Evolutionary conservation across 371 early-diverging fungal species (phyloP), one percentile per base, ranked within the genome.

Genomic region (Furculomyces boomerangus): DNA sequence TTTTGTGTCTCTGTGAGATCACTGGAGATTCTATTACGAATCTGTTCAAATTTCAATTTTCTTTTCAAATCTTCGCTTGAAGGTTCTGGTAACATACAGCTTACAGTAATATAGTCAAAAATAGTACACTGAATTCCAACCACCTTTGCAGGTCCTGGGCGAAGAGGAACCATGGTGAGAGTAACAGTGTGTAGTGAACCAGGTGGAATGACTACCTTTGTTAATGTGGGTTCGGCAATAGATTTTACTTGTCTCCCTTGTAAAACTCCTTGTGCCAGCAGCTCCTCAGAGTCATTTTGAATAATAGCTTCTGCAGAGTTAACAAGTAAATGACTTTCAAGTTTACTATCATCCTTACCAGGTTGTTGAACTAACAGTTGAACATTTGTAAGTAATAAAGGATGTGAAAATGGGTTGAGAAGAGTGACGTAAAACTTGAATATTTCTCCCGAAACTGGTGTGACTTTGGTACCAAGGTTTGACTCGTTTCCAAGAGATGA

Each of bases 381-480:
- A 16, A 67, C 27, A 20, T 57, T 60, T 0, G 54, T 57, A n/a
- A 67, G 57, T 26, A 35, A 54, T 46, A 67, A 57, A 28, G 59
- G 53, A 39, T 66, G 60, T 18, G 62, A 59, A 48, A 67, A 59
- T 18, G 67, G 67, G 46, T 67, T 67, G 26, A 18, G 35, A 29
- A 67, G 58, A 2, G 67, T 62, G 3, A 55, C 67, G 1, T 61
- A 55, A 55, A 62, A 60, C 35, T 62, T 45, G 1, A 60, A 31
- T 13, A 51, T 35, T 50, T 67, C 66, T 25, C 53, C 52, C 14
- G 57, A 58, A n/a, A 63, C 63, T 14, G 59, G 29, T 7, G 55
- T 18, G 16, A 54, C 62, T 41, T 55, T 54, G 52, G 22, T 32
- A 3, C 57, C 53, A 10, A 52, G 55, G 32, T 57, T 57, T 7